A percentile compares a stretch with the other conserved stretches of the same genome.
phyloP scores from a whole-genome alignment of 208 protist genomes.

The Phytomonas serpens region DNA sequence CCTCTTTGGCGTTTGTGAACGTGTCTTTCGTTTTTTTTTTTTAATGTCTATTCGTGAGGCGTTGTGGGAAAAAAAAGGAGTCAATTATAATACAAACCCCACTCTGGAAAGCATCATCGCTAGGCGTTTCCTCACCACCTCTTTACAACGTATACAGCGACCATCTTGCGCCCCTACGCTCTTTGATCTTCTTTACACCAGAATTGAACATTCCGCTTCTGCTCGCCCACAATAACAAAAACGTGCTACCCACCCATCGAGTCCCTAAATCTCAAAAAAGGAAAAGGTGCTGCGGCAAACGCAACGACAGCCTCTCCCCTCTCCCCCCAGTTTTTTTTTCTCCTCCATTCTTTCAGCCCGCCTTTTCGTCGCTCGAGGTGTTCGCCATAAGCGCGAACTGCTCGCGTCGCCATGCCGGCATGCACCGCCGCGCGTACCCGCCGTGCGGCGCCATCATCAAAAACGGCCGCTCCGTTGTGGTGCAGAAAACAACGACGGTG shows the following conservation, averaged over 20 bases:
- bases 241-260: neutral
- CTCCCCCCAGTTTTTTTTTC: neutral
- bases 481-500: constrained; percentile 56
- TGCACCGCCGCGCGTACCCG: constrained; percentile 58
- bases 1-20: neutral
- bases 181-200: neutral
- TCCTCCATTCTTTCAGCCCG: neutral
- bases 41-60: neutral
- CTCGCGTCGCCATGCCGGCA: constrained; percentile 72
- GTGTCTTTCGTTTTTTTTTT: constrained; percentile 2
- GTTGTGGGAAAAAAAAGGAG: neutral
- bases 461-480: constrained; percentile 59
- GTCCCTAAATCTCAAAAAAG: neutral
- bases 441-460: constrained; percentile 81
- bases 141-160: neutral
- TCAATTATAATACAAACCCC: neutral
- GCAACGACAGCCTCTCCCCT: neutral
- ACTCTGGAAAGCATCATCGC: neutral
- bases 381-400: constrained; percentile 45
- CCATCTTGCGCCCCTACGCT: neutral
- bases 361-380: neutral
- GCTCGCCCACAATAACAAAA: neutral
- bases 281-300: neutral
- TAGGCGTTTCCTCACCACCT: neutral
- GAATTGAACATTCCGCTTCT: neutral